Conservation (phyloP, 148 eudicot species). For the Talinum fruticosum region DNA sequence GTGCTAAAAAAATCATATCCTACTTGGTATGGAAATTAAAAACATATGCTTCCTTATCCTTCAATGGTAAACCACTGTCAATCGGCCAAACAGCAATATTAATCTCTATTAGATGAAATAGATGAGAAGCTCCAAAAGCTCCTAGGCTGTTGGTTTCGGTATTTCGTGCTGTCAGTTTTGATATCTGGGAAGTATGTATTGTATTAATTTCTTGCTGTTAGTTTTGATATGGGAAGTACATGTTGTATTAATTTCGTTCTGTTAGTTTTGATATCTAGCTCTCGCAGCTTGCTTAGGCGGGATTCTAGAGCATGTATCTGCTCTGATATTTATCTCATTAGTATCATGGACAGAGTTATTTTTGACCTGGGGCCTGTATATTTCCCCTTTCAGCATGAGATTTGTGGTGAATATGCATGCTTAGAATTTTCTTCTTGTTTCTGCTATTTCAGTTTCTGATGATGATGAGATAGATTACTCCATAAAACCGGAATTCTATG, state of each 20-base stretch:
- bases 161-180: no score
- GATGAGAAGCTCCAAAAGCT: no score
- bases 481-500: constrained; percentile 76
- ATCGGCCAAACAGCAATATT: not conserved
- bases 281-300: no score
- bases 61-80: not conserved
- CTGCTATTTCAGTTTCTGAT: constrained; percentile 58
- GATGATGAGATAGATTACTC: constrained; percentile 86
- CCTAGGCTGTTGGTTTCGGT: no score
- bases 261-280: not conserved
- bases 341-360: not conserved
- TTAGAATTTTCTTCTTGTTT: not conserved
- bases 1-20: not conserved
- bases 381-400: not conserved
- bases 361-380: not conserved
- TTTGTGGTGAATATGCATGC: not conserved
- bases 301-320: no score
- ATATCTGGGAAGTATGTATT: no score
- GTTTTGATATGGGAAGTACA: not conserved
- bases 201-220: no score
- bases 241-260: not conserved
- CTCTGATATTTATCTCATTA: no score
- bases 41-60: not conserved
- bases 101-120: not conserved
- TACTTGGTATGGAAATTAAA: not conserved